Base-by-base conservation (phyloP, 768 basidiomycete genomes). In the Leucogyrophana mollusca region DNA sequence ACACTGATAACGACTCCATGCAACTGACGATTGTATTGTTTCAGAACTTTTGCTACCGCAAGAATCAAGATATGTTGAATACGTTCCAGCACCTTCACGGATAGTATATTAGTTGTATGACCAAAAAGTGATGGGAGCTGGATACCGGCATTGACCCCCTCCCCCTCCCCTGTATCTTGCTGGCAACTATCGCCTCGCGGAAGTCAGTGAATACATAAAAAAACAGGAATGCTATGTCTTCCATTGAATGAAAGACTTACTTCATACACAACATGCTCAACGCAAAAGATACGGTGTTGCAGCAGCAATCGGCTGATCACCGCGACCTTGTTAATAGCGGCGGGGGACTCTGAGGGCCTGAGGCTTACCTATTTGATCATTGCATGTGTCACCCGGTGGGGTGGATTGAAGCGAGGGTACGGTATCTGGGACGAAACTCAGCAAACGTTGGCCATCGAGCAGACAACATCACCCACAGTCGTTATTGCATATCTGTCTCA, bases 261-360 rank as follows among this genome's bases (percentile, higher is more conserved):
- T 59, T 59, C 44, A 59, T 51, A 40, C 58, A 59, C 4, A 59
- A 49, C 58, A 59, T 59, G 47, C 56, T 58, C 1, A 59, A 46
- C 16, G 43, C 47, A 17, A 56, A 59, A 11, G 58, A 22, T 39
- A 59, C 39, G 27, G 51, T 51, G 34, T 59, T 59, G 52, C 58
- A 59, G 40, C 58, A 59, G 24, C 58, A 59, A 33, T 47, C 25
- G 10, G 23, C 41, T 45, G 11, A 49, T 17, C 20, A 37, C 45
- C 36, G n/a, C n/a, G n/a, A 14, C 1, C 21, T 47, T 8, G 30
- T 13, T 21, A 21, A 45, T 18, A 14, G 18, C 18, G 18, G 21
- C 10, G n/a, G 22, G 9, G 11, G 1, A 17, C n/a, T 16, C 9
- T 5, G 24, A 45, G 14, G 18, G 20, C n/a, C 16, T 10, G 17